Evolutionary conservation across 1,284 basidiomycete genomes (phyloP), one percentile per base, ranked within the genome.

Genomic region (Volvariella surrecta): DNA sequence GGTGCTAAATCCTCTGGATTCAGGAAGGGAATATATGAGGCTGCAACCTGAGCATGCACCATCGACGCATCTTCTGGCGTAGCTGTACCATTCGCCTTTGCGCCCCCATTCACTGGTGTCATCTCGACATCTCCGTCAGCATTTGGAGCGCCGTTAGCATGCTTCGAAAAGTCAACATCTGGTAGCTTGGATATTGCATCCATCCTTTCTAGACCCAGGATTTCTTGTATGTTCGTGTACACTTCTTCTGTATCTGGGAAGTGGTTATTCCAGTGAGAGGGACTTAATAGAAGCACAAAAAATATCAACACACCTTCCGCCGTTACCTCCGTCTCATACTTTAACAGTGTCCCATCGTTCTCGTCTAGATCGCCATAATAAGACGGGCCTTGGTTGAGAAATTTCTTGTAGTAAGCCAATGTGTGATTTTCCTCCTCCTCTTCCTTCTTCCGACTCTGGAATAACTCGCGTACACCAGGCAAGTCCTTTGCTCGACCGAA

Each of bases 401-500:
- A 98, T 61, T 88, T 90, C 62, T 88, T 88, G 66, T 92, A 97
- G 55, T 78, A 85, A 0, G 78, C 73, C 19, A 83, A 64, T 0
- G 79, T 79, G 52, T 81, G 76, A 55, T 84, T 89, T 60, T 93
- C 89, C 49, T 90, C 85, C 49, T 90, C 85, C 51, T 90, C 87
- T 42, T 90, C 80, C 54, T 79, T 76, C 65, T 90, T 85, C 37
- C 82, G 79, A 57, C 83, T 82, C 55, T 83, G 73, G 58, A 99
- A 96, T 24, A 99, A 73, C 66, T 99, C 95, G 49, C 85, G 85
- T 3, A 98, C 92, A 39, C 96, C 95, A 0, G 95, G 96, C 3
- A 99, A 71, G 43, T 98, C 96, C 58, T 93, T 95, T 3, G 95
- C 93, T 21, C 95, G 82, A 41, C 95, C 96, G 66, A 99, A 99